Evolutionary conservation across 108 stramenopile species (phyloP).

Genomic region (Cyclostephanos tholiformis): DNA sequence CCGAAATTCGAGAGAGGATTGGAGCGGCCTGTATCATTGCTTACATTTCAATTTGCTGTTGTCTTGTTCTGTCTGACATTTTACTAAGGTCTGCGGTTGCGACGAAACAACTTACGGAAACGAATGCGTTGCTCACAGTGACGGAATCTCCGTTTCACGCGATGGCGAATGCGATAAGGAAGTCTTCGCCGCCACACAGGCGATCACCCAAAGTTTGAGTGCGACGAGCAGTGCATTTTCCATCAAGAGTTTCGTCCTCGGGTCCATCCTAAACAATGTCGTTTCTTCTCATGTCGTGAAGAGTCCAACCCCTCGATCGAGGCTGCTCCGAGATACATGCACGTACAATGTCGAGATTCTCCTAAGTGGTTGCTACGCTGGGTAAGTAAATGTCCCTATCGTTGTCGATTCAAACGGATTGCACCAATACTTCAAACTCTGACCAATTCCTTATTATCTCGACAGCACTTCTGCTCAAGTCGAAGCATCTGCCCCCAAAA

Average conservation of each 20-base stretch:
- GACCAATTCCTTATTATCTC: background rate
- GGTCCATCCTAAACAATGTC: constrained; percentile 3
- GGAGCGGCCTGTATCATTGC: too few species aligned
- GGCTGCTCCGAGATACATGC: constrained; percentile 6
- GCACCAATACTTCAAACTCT: background rate
- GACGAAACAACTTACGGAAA: constrained; percentile 1
- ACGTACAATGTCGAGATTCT: constrained; percentile 21
- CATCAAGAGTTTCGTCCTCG: constrained; percentile 6
- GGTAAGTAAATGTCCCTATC: constrained; percentile 4
- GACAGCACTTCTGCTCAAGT: constrained; percentile 7
- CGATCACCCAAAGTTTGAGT: background rate
- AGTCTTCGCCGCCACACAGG: too few species aligned
- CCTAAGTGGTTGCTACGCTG: constrained; percentile 9
- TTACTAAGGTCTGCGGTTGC: background rate
- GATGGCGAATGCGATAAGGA: background rate
- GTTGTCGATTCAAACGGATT: background rate
- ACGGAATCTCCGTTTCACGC: background rate
- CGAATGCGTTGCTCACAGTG: background rate
- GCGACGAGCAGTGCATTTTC: constrained; percentile 12
- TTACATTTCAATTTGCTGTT: too few species aligned
- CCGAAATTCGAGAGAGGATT: too few species aligned
- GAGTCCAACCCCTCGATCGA: background rate
- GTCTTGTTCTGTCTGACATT: too few species aligned
- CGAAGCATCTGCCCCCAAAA: constrained; percentile 12
- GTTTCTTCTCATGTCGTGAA: background rate